A percentile compares a stretch with the other conserved stretches of the same genome.
phyloP scores from a whole-genome alignment of 2,329 filamentous ascomycete species.

The Colletotrichum simmondsii region DNA sequence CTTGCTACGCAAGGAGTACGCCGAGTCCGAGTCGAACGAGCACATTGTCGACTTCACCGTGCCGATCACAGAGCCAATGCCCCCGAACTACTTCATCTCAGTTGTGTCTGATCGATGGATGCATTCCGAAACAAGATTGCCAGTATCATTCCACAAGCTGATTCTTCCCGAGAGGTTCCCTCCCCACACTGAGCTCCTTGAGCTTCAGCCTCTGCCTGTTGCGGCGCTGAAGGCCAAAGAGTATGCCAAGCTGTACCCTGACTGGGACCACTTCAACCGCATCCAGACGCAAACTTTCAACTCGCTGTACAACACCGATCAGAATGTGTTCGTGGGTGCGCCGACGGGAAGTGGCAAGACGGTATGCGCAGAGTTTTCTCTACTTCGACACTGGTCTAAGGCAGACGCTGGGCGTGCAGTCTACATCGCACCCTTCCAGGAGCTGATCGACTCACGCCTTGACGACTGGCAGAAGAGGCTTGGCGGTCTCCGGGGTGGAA shows the following conservation, averaged over 20 bases:
- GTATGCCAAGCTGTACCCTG: conserved; percentile 82
- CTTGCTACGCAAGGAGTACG: conserved; percentile 89
- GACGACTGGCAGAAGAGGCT: conserved; percentile 89
- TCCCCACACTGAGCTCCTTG: conserved; percentile 89
- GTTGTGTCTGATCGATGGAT: conserved; percentile 97
- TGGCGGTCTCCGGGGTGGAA: conserved; percentile 78
- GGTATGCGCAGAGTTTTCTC: conserved; percentile 92
- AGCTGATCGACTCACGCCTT: conserved; percentile 84
- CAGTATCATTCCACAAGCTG: conserved; percentile 94
- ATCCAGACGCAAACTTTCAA: conserved; percentile 98
- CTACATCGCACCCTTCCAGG: conserved; percentile 95
- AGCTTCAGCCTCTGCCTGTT: conserved; percentile 90
- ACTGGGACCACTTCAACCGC: conserved; percentile 93
- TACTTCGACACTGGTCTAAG: conserved; percentile 88
- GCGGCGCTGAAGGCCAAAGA: conserved; percentile 88
- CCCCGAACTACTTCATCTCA: conserved; percentile 98
- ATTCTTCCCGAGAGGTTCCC: conserved; percentile 96
- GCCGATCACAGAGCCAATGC: conserved; percentile 96
- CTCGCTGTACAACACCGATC: conserved; percentile 87
- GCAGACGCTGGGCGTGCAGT: conserved; percentile 79
- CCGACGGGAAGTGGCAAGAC: conserved; percentile 97
- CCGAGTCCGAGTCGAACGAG: conserved; percentile 85
- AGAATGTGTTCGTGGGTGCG: conserved; percentile 94
- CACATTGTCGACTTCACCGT: conserved; percentile 97
- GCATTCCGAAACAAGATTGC: conserved; percentile 93